Percentiles rank a stretch among this genome's conserved stretches.
Conservation (phyloP, 2,329 filamentous ascomycete species). For the Cytospora chrysosperma region DNA sequence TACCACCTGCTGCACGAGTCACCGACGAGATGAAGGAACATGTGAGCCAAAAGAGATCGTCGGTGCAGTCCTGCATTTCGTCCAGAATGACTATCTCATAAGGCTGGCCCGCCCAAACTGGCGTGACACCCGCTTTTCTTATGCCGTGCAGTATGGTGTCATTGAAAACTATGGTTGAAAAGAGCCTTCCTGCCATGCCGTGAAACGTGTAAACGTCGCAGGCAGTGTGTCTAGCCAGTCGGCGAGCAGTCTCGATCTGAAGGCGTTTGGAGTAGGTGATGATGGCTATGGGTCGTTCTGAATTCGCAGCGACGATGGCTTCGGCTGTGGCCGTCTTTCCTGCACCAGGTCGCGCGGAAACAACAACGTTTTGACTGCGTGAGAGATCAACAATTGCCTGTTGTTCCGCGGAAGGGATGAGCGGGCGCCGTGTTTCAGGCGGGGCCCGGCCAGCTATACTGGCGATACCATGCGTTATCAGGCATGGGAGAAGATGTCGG, state of each 20-base stretch:
- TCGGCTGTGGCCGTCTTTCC: constrained; percentile 36
- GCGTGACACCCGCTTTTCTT: constrained; percentile 21
- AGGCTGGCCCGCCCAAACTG: constrained; percentile 27
- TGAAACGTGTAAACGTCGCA: constrained; percentile 32
- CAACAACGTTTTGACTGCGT: constrained; percentile 31
- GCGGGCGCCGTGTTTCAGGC: neutral
- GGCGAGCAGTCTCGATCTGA: constrained; percentile 28
- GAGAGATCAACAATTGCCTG: constrained; percentile 28
- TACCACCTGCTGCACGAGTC: constrained; percentile 20
- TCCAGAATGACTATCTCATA: constrained; percentile 36
- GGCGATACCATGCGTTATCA: neutral
- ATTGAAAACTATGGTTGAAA: constrained; percentile 23
- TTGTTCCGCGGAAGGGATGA: constrained; percentile 30
- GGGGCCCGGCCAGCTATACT: neutral
- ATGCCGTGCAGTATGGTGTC: constrained; percentile 26
- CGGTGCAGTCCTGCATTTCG: constrained; percentile 35
- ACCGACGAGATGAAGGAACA: constrained; percentile 30
- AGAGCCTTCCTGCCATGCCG: constrained; percentile 28
- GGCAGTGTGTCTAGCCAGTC: constrained; percentile 26
- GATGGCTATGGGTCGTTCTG: constrained; percentile 26
- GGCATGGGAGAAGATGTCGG: neutral
- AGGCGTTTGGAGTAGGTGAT: constrained; percentile 33
- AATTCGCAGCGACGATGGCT: constrained; percentile 31
- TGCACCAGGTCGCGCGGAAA: constrained; percentile 35
- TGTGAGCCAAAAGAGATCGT: constrained; percentile 30